phyloP scores from a whole-genome alignment of 805 yeast species.

The Komagataella kurtzmanii region DNA sequence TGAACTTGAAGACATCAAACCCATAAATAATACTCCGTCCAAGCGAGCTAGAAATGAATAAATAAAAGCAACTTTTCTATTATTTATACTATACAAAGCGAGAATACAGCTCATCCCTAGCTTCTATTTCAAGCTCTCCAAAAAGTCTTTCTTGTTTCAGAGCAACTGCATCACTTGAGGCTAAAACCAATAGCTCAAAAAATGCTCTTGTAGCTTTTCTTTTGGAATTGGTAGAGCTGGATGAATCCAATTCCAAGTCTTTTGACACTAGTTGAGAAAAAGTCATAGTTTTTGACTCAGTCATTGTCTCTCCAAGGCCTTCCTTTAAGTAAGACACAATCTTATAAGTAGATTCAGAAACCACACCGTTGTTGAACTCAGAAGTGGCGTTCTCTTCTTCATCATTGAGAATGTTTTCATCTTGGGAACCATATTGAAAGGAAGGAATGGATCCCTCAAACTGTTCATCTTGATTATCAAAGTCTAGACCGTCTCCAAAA shows the following conservation, averaged over 20 bases:
- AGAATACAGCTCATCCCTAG: background rate
- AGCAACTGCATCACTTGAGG: constrained; percentile 58
- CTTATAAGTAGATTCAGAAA: constrained; percentile 36
- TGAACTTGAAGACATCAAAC: background rate
- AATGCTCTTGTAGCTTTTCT: constrained; percentile 61
- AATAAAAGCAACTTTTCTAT: background rate
- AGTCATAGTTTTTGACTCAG: constrained; percentile 9
- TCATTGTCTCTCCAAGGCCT: constrained; percentile 10
- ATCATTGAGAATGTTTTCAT: constrained; percentile 1
- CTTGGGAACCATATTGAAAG: background rate
- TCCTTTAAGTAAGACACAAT: constrained; percentile 34
- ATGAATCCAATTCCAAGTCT: constrained; percentile 15
- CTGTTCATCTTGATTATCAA: background rate
- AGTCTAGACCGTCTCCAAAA: constrained; percentile 4
- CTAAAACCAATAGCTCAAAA: constrained; percentile 72
- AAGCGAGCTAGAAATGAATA: background rate
- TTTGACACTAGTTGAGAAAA: constrained; percentile 26
- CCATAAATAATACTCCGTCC: background rate
- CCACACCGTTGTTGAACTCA: constrained; percentile 13
- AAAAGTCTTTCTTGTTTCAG: constrained; percentile 49
- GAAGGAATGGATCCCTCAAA: background rate
- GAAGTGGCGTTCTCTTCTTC: constrained; percentile 9
- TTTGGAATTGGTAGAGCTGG: constrained; percentile 14
- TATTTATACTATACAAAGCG: constrained; percentile 1
- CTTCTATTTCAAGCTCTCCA: constrained; percentile 38